These are phyloP conservation scores for Aureobasidium lini DNA, from an alignment of 2,329 filamentous ascomycete genomes.

Conservation along the genomic window DNA sequence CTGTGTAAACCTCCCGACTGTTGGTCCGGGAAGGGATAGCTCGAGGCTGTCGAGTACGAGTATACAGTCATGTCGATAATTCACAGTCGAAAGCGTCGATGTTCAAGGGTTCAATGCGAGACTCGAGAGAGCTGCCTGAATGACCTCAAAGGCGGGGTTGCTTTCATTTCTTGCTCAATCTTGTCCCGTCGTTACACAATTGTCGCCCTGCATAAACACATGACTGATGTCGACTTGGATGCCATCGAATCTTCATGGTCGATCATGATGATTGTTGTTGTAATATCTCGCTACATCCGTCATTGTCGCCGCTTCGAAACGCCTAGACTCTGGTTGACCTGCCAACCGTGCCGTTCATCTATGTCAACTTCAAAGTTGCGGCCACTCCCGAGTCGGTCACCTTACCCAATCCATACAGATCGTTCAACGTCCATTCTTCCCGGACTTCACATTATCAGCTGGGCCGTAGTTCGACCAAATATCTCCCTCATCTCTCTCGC, in stretches of 20 bases:
- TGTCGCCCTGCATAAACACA: background rate
- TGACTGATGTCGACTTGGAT: background rate
- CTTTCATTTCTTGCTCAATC: slow-evolving; percentile 8
- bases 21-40: slow-evolving; percentile 7
- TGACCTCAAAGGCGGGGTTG: background rate
- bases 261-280: slow-evolving; percentile 10
- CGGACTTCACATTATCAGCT: too few species aligned
- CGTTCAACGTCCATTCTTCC: too few species aligned
- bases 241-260: background rate
- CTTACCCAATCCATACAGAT: too few species aligned
- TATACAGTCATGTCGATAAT: slow-evolving; percentile 1
- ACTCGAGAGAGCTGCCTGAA: background rate
- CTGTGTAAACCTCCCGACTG: background rate
- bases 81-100: background rate
- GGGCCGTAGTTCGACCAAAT: too few species aligned
- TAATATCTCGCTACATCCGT: slow-evolving; percentile 1
- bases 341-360: slow-evolving; percentile 1
- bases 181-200: background rate
- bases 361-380: background rate
- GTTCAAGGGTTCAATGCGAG: background rate
- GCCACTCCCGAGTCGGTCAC: background rate
- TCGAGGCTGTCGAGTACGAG: slow-evolving; percentile 6
- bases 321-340: slow-evolving; percentile 8
- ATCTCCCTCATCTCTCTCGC: too few species aligned
- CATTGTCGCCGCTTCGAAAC: background rate